Percentiles rank a stretch among this genome's conserved stretches.
These are phyloP conservation scores for Solanum dulcamara DNA, from an alignment of 257 asterid species.

Conservation along the genomic window DNA sequence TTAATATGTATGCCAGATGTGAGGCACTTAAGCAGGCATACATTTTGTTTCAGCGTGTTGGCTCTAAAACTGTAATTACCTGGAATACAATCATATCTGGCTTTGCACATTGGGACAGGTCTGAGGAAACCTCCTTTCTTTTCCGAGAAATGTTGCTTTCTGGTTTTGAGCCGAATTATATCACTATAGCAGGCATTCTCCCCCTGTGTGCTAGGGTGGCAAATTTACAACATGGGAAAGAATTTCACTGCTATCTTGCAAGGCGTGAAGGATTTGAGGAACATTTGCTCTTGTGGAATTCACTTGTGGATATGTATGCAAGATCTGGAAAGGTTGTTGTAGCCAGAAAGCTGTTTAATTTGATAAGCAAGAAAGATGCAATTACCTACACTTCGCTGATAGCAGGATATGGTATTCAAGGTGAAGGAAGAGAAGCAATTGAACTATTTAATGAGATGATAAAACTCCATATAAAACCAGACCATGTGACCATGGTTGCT, in stretches of 20 bases:
- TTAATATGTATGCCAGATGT: conserved; percentile 74
- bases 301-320: conserved; percentile 75
- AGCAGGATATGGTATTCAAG: conserved; percentile 73
- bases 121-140: conserved; percentile 55
- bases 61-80: conserved; percentile 32
- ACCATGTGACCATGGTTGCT: conserved; percentile 65
- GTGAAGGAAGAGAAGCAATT: conserved; percentile 55
- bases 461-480: conserved; percentile 46
- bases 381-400: conserved; percentile 82
- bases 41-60: conserved; percentile 34
- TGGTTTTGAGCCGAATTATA: conserved; percentile 48
- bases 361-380: conserved; percentile 46
- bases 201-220: conserved; percentile 83
- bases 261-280: conserved; percentile 41
- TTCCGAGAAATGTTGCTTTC: conserved; percentile 50
- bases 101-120: conserved; percentile 36
- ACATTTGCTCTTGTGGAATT: conserved; percentile 52
- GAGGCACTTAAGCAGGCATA: conserved; percentile 49
- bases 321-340: conserved; percentile 57
- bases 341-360: conserved; percentile 61
- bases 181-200: conserved; percentile 68
- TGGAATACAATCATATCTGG: conserved; percentile 89
- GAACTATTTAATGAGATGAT: conserved; percentile 62
- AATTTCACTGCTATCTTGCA: conserved; percentile 60
- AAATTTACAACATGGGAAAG: conserved; percentile 64